Evolutionary conservation across 2,329 filamentous ascomycete species (phyloP), one percentile per base, ranked within the genome.

Genomic region (Harringtonia aguacate): DNA sequence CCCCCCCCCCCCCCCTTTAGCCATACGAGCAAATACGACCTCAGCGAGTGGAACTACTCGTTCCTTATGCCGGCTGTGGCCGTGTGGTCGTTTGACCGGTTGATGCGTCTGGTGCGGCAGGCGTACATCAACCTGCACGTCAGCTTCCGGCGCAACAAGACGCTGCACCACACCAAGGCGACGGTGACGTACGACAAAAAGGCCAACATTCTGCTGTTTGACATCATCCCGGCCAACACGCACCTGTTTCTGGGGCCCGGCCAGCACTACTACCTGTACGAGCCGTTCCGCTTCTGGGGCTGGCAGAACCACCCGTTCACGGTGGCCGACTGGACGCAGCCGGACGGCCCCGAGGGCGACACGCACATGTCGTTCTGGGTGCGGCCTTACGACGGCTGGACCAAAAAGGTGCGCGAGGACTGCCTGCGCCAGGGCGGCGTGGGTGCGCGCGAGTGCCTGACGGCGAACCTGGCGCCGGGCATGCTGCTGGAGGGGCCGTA

Each of bases 241-340:
- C 7, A 38, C 28, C 14, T 47, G 20, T 12, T 51, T 10, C 58
- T 60, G 1, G 45, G 50, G 0, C 59, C 67, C 0, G 68, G 68
- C 0, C 68, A 63, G 0, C 69, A 61, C 46, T 70, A 66, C 48
- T 71, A 69, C 41, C 50, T 72, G 2, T 63, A 65, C 37, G 54
- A 67, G 4, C 58, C 70, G 4, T 58, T 64, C 37, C 60, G 60
- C 15, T 42, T 53, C 12, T 54, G 57, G 1, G 61, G 61, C 41
- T 72, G 69, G 69, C 67, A 72, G 43, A 69, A 65, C 44, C 69
- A 72, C 29, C 69, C 69, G 0, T 72, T 72, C 38, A 71, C 69
- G 0, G 61, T 71, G n/a, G 66, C 67, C 0, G 8, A 28, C 30
- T 47, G 39, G 38, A 17, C 20, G 22, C 33, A 17, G 6, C 24